Evolutionary conservation across 495 filamentous ascomycete genomes (phyloP), one percentile per base, ranked within the genome.

Genomic region (Chaetomium tenue): DNA sequence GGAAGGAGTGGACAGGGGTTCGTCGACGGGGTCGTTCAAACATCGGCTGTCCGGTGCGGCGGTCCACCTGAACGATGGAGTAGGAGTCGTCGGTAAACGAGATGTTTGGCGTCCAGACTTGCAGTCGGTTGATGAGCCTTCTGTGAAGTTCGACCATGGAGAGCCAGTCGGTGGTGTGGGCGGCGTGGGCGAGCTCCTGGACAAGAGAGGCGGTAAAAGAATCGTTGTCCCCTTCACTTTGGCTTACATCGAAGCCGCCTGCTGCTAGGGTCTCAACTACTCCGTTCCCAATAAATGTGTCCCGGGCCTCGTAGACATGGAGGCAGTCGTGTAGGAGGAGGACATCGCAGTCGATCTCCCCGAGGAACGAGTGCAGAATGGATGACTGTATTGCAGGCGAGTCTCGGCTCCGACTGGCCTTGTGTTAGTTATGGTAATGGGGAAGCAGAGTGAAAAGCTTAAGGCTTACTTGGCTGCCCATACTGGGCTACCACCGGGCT

Each of bases 131-230:
- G 58, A 74, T 61, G 25, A 74, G 37, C n/a, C 65, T 54, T 1
- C 63, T 39, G 37, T 74, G 72, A 2, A 74, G 63, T 16, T 71
- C 70, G 5, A 68, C 62, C 11, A 69, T 54, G 12, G 70, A 66
- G 28, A 71, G 63, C n/a, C 63, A 64, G 30, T 65, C 50, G 11
- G 55, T 53, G 18, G 60, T 66, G 25, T 67, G 65, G 0, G 68
- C 68, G 28, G 65, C 60, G 15, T 65, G 61, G 0, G 66, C 66
- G 16, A 74, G 66, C n/a, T 64, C 67, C 12, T 74, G 63, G 4
- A 68, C 63, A 0, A 77, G 65, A 3, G 66, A 65, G 3, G 60
- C 62, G 4, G 73, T 75, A 50, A 77, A 76, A 0, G 72, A 72
- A 15, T 70, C 61, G n/a, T 60, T 15, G 2, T 60, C 61, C 6